Evolutionary conservation across 495 filamentous ascomycete species (phyloP).

Genomic region (Cenococcum geophilum): DNA sequence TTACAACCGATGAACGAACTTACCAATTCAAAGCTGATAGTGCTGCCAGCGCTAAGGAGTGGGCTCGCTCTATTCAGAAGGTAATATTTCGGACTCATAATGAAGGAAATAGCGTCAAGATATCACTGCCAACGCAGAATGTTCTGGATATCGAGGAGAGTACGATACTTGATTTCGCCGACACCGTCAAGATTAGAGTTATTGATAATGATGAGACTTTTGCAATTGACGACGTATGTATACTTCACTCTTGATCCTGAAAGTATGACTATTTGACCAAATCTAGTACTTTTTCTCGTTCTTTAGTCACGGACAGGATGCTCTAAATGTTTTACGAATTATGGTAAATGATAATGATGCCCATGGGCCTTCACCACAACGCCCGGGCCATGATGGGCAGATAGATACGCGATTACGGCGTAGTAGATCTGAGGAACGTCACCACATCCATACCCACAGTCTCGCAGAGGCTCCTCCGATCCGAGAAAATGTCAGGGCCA

Average conservation of each 20-base stretch:
- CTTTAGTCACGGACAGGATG: constrained; percentile 81
- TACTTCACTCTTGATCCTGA: neutral
- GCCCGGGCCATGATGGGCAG: neutral
- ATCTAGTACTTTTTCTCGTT: constrained; percentile 93
- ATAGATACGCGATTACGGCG: constrained; percentile 1
- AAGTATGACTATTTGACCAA: constrained; percentile 22
- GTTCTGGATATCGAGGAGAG: constrained; percentile 90
- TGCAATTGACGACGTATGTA: constrained; percentile 83
- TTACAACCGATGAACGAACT: constrained; percentile 74
- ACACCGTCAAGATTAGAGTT: constrained; percentile 89
- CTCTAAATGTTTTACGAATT: constrained; percentile 68
- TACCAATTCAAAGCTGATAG: constrained; percentile 92
- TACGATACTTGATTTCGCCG: constrained; percentile 83
- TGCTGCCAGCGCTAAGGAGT: constrained; percentile 83
- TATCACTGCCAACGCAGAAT: constrained; percentile 81
- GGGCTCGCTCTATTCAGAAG: constrained; percentile 89
- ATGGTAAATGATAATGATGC: constrained; percentile 58
- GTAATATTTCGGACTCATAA: constrained; percentile 96
- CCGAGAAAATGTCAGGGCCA: constrained; percentile 59
- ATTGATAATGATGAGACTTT: constrained; percentile 89
- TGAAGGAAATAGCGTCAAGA: constrained; percentile 95
- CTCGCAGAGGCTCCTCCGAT: constrained; percentile 45
- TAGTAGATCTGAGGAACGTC: neutral
- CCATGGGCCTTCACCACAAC: constrained; percentile 21
- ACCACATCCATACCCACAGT: neutral